A percentile compares a stretch with the other conserved stretches of the same genome.
These are phyloP conservation scores for Penicillium psychrosexuale DNA, from an alignment of 2,329 filamentous ascomycete species.

Conservation along the genomic window DNA sequence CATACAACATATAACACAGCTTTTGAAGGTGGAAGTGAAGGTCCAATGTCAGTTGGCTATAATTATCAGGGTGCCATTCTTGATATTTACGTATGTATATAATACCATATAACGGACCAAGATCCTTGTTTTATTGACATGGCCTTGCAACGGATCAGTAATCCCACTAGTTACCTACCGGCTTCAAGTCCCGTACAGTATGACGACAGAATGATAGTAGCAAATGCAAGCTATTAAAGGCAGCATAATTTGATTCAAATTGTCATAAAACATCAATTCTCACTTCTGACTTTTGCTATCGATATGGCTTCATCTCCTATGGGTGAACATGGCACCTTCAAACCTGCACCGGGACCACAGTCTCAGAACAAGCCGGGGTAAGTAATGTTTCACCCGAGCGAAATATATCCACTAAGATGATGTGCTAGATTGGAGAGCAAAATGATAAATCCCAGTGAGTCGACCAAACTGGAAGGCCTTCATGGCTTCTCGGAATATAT, in stretches of 20 bases:
- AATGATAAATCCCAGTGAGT: conserved; percentile 33
- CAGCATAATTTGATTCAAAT: neutral
- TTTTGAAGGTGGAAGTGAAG: neutral
- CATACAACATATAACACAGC: neutral
- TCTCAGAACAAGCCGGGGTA: conserved; percentile 31
- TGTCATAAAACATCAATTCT: neutral
- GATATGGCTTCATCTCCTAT: conserved; percentile 23
- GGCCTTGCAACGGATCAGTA: neutral
- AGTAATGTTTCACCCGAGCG: neutral
- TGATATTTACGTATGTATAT: neutral
- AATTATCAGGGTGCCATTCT: neutral
- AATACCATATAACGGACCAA: neutral
- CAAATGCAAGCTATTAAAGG: neutral
- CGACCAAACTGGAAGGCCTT: conserved; percentile 32
- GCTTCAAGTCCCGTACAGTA: conserved; percentile 8
- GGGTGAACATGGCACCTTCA: conserved; percentile 25
- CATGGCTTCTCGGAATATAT: conserved; percentile 36
- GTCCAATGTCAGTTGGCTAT: neutral
- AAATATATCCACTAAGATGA: neutral
- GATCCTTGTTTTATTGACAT: neutral
- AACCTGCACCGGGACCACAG: conserved; percentile 21
- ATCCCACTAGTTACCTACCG: neutral
- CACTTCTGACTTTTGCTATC: neutral
- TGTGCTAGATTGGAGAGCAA: conserved; percentile 11
- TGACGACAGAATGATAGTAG: conserved; percentile 27